Evolutionary conservation across 139 green algal genomes (phyloP).

Genomic region (Auxenochlorella pyrenoidosa): DNA sequence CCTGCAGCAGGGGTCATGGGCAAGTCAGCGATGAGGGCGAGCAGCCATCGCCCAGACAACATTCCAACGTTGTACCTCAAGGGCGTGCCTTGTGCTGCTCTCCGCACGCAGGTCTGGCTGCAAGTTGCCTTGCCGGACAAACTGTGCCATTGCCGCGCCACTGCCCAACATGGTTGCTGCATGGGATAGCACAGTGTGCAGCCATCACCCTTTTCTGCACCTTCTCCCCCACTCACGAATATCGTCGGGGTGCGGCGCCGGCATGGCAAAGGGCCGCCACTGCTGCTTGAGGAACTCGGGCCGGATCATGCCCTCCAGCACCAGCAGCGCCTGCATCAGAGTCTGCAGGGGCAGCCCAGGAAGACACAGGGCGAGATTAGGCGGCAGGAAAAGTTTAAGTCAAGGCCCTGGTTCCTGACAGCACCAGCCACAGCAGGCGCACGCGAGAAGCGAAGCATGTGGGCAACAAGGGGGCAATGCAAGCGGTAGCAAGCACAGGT

Average conservation of each 20-base stretch:
- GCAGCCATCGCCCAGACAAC: too few relatives aligned
- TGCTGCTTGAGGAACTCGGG: conserved; percentile 59
- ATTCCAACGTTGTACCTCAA: too few relatives aligned
- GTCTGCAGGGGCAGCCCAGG: background rate
- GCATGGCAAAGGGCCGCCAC: conserved; percentile 68
- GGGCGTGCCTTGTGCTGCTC: too few relatives aligned
- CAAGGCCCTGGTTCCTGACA: too few relatives aligned
- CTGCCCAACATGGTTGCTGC: too few relatives aligned
- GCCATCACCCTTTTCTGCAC: too few relatives aligned
- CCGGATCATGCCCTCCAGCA: conserved; percentile 63
- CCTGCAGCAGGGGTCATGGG: background rate
- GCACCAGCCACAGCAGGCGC: too few relatives aligned
- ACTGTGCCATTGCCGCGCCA: too few relatives aligned
- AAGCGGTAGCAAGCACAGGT: background rate
- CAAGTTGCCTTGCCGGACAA: too few relatives aligned
- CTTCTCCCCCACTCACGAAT: conserved; percentile 27
- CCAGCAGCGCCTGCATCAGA: conserved; percentile 54
- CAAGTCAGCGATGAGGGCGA: background rate
- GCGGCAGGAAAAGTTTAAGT: background rate
- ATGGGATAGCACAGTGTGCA: too few relatives aligned
- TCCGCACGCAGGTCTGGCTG: too few relatives aligned
- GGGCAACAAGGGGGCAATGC: background rate
- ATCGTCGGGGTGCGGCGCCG: conserved; percentile 57
- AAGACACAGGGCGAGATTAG: background rate
- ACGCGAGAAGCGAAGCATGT: background rate